These are phyloP conservation scores for Lepidium africanum DNA, from an alignment of 345 rosid species.

Conservation along the genomic window DNA sequence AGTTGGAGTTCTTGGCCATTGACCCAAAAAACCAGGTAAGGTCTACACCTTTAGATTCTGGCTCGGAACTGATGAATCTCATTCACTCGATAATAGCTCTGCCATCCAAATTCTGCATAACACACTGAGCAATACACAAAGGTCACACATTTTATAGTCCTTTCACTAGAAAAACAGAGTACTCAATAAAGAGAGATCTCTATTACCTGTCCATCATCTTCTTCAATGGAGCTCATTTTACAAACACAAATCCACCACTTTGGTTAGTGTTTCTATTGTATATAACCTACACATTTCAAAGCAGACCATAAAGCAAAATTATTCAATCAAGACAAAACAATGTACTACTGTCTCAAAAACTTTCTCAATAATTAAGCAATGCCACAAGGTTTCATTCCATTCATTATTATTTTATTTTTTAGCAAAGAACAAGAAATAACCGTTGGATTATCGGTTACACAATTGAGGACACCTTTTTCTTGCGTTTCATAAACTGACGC, in stretches of 20 bases:
- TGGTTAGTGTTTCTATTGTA: conserved; percentile 62
- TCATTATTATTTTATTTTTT: not conserved
- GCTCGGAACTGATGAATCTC: too few species aligned
- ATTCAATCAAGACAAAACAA: not conserved
- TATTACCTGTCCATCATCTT: conserved; percentile 73
- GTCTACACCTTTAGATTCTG: too few species aligned
- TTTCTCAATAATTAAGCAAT: not conserved
- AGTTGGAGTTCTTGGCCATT: too few species aligned
- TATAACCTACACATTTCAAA: conserved; percentile 40
- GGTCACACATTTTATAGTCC: not conserved
- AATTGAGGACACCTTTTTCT: not conserved
- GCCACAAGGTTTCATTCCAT: not conserved
- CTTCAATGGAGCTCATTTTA: conserved; percentile 69
- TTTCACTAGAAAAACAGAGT: not conserved
- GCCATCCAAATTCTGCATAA: conserved; percentile 70
- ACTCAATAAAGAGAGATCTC: too few species aligned
- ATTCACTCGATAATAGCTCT: conserved; percentile 62
- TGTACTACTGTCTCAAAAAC: not conserved
- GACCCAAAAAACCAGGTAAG: too few species aligned
- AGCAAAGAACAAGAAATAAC: not conserved
- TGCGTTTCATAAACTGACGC: not conserved
- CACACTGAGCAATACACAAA: not conserved
- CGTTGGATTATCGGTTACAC: not conserved
- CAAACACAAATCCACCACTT: conserved; percentile 85
- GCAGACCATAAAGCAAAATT: not conserved